phyloP scores from a whole-genome alignment of 2,329 filamentous ascomycete species.

The Alternaria brassicicola region DNA sequence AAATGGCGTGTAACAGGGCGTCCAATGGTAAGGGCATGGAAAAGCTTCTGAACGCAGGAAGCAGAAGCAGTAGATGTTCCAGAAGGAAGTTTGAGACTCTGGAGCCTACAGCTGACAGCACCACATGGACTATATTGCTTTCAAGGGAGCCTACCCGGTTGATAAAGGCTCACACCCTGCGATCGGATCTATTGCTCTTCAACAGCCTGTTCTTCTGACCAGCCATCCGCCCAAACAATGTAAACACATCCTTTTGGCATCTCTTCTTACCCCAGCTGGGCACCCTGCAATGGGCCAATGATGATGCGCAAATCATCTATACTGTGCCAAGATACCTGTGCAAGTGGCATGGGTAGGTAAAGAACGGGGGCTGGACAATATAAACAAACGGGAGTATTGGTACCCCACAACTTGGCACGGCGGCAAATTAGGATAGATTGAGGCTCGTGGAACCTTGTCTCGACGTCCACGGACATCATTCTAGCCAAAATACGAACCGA shows the following conservation, averaged over 20 bases:
- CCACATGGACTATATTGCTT: slow-evolving; percentile 17
- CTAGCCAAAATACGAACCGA: background rate
- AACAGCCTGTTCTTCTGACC: background rate
- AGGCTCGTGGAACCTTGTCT: slow-evolving; percentile 18
- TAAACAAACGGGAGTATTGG: slow-evolving; percentile 11
- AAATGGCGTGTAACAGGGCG: background rate
- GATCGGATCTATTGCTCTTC: background rate
- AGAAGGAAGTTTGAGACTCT: slow-evolving; percentile 10
- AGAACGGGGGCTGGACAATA: slow-evolving; percentile 7
- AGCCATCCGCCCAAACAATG: slow-evolving; percentile 2
- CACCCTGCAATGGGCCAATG: slow-evolving; percentile 3
- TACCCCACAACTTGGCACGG: slow-evolving; percentile 22
- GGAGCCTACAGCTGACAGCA: slow-evolving; percentile 6
- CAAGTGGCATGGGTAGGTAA: background rate
- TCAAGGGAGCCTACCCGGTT: slow-evolving; percentile 20
- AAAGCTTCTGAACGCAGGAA: slow-evolving; percentile 4
- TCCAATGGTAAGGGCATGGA: slow-evolving; percentile 3
- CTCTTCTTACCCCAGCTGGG: background rate
- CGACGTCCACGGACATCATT: slow-evolving; percentile 9
- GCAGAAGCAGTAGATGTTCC: background rate
- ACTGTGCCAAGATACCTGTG: background rate
- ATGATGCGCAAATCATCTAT: background rate
- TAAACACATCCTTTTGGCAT: background rate
- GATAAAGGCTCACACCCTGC: background rate
- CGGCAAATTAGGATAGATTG: slow-evolving; percentile 20